Base-by-base conservation (phyloP, 2,329 filamentous ascomycete genomes). In the Calonectria hawksworthii region DNA sequence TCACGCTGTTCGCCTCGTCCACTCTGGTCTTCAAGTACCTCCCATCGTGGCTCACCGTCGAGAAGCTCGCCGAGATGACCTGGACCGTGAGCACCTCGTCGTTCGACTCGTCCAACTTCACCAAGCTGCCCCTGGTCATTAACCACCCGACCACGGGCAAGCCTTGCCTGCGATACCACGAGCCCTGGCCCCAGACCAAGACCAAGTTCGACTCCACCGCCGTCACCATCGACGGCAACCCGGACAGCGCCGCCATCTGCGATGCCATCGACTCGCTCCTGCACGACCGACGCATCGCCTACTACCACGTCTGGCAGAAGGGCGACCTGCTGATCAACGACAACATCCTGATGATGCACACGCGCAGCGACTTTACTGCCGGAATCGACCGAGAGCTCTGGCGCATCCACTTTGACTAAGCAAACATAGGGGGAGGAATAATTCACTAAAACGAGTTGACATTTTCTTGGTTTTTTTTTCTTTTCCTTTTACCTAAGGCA, bases 261-360 rank as follows among this genome's bases (percentile, higher is more conserved):
- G 82, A 85, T 2, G 77, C 85, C 0, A 78, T 91, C 3, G 85
- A 88, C 67, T 79, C 80, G 0, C 80, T 88, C 0, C 80, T 90
- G 1, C 88, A 90, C 70, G 90, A 91, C 75, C 84, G 88, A 7
- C 84, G 89, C 0, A 86, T 90, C 0, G 87, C 86, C 10, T 84
- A 89, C 47, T 88, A 88, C 69, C 88, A 90, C 70, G 80, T 84
- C 7, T 92, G 90, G 89, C 86, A 91, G 68, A 86, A 89, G 81
- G 90, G 90, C 0, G 90, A 92, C 77, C 59, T 92, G 47, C 75
- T 92, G 1, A 80, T 92, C 7, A 90, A 84, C 73, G 90, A 91
- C 75, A 91, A 91, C 64, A 79, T 86, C 4, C 72, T 87, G 69
- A 86, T 85, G 75, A 85, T 90, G 86, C 88, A 90, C 68, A 90